Conservation (phyloP, 257 asterid species). For the Salvia hispanica region DNA sequence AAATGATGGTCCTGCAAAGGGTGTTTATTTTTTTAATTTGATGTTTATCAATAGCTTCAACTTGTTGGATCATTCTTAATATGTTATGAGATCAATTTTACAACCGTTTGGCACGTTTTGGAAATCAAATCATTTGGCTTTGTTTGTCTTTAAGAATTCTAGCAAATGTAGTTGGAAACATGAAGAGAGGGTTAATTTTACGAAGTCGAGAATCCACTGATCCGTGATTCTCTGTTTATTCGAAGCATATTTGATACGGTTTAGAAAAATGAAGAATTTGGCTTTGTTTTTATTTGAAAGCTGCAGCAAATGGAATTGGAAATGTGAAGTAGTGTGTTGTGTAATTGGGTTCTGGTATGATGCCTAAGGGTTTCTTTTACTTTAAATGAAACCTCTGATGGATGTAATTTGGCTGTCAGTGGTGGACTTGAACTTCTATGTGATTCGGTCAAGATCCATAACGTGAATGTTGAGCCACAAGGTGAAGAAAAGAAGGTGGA, state of each 20-base stretch:
- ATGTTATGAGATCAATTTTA: neutral
- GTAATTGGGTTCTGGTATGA: neutral
- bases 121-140: neutral
- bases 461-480: constrained; percentile 60
- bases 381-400: constrained; percentile 13
- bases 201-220: no score
- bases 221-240: no score
- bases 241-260: no score
- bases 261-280: neutral
- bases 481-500: constrained; percentile 64
- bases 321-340: neutral
- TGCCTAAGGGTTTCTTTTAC: constrained; percentile 11
- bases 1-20: neutral
- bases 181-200: no score
- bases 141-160: neutral
- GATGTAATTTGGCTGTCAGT: constrained; percentile 41
- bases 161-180: neutral
- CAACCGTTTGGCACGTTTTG: neutral
- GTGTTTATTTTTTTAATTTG: neutral
- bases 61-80: neutral
- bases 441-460: constrained; percentile 81
- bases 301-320: no score
- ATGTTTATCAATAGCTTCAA: neutral
- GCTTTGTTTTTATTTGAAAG: neutral
- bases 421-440: constrained; percentile 97